phyloP scores from a whole-genome alignment of 805 yeast species.

The Candida manassasensis region DNA sequence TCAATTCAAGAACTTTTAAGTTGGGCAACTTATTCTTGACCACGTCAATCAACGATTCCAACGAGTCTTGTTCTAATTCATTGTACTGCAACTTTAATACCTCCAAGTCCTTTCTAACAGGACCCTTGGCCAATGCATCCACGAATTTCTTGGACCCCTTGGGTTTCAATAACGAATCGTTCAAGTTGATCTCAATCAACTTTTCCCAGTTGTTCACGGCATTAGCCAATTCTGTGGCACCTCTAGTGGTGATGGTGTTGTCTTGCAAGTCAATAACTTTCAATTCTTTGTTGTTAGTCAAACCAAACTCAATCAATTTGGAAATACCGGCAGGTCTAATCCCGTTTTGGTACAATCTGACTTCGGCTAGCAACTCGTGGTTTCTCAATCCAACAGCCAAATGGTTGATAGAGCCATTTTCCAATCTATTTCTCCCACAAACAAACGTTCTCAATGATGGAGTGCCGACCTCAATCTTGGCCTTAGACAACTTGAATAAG shows the following conservation, averaged over 20 bases:
- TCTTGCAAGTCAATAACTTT: constrained; percentile 84
- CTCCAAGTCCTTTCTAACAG: constrained; percentile 42
- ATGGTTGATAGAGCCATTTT: constrained; percentile 86
- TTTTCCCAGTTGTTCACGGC: constrained; percentile 56
- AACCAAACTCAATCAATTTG: constrained; percentile 67
- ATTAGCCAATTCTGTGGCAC: constrained; percentile 49
- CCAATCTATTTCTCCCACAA: constrained; percentile 96
- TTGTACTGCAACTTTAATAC: constrained; percentile 78
- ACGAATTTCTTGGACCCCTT: constrained; percentile 63
- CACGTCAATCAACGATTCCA: constrained; percentile 54
- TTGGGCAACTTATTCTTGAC: constrained; percentile 52
- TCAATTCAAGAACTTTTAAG: constrained; percentile 69
- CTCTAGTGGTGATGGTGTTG: constrained; percentile 79
- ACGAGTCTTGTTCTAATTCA: constrained; percentile 68
- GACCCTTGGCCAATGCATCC: constrained; percentile 39
- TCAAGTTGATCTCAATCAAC: constrained; percentile 74
- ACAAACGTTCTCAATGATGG: constrained; percentile 73
- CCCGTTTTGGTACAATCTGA: constrained; percentile 91
- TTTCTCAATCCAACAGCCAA: constrained; percentile 81
- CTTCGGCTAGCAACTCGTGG: constrained; percentile 66
- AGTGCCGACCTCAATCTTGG: constrained; percentile 49
- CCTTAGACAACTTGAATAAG: constrained; percentile 62
- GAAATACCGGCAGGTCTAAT: constrained; percentile 91
- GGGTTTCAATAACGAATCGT: constrained; percentile 82
- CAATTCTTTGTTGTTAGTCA: constrained; percentile 55